Percentiles rank a stretch among this genome's conserved stretches.
Evolutionary conservation across 2,329 filamentous ascomycete genomes (phyloP).

Genomic region (Nigrospora oryzae): DNA sequence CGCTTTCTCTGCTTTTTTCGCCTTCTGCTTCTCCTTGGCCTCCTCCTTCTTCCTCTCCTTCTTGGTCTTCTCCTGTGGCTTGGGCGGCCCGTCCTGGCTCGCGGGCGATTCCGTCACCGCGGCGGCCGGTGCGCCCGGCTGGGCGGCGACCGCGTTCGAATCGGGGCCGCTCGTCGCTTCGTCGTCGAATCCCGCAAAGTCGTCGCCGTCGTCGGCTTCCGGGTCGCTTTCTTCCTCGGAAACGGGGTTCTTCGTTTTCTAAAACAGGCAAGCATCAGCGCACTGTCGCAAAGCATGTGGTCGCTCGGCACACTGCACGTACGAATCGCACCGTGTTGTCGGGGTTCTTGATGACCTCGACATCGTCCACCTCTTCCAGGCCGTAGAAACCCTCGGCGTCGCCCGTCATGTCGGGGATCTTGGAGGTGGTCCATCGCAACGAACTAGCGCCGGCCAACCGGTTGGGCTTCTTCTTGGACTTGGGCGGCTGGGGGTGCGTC

Average conservation of each 20-base stretch:
- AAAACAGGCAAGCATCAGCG: conserved; percentile 4
- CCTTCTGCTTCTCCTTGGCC: conserved; percentile 11
- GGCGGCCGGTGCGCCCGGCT: neutral
- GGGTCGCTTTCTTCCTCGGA: conserved; percentile 9
- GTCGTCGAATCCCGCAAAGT: conserved; percentile 61
- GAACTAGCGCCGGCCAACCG: conserved; percentile 13
- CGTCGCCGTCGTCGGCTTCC: conserved; percentile 32
- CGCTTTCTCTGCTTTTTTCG: conserved; percentile 17
- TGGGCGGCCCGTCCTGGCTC: conserved; percentile 15
- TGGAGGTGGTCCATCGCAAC: conserved; percentile 47
- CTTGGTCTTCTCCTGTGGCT: conserved; percentile 8
- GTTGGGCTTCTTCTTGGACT: conserved; percentile 18
- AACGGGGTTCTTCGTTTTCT: conserved; percentile 6
- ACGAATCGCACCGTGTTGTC: conserved; percentile 48
- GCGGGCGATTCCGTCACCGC: neutral
- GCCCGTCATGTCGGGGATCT: conserved; percentile 69
- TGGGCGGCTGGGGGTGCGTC: conserved; percentile 13
- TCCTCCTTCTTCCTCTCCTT: conserved; percentile 23
- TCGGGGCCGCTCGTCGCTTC: conserved; percentile 19
- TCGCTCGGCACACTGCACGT: neutral
- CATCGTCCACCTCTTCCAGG: conserved; percentile 83
- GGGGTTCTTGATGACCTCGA: conserved; percentile 70
- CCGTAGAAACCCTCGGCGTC: conserved; percentile 93
- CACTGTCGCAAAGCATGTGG: conserved; percentile 4
- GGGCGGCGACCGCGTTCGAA: conserved; percentile 5